Evolutionary conservation across 768 basidiomycete species (phyloP).

Genomic region (Boletus eberwhitei): DNA sequence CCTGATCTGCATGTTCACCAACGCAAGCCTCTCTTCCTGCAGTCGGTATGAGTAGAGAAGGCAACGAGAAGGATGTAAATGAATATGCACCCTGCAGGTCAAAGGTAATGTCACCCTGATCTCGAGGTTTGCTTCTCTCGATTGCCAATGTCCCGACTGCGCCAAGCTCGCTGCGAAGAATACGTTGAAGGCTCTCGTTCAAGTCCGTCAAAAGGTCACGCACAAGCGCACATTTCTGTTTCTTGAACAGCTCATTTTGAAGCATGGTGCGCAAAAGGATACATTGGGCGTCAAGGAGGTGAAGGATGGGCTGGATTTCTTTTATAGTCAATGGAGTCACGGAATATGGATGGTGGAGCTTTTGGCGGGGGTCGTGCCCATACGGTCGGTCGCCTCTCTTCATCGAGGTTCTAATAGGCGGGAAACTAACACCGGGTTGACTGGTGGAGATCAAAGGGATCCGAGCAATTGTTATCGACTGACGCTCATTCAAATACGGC

Average conservation of each 20-base stretch:
- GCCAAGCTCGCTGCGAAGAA: conserved; percentile 95
- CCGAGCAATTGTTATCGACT: conserved; percentile 89
- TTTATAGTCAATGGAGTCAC: conserved; percentile 86
- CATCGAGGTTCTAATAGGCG: background rate
- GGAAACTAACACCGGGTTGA: background rate
- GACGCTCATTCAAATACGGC: conserved; percentile 92
- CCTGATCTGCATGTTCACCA: no score
- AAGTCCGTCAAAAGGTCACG: conserved; percentile 96
- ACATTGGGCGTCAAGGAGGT: conserved; percentile 92
- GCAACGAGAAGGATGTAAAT: no score
- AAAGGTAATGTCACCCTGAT: no score
- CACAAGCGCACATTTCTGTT: conserved; percentile 98
- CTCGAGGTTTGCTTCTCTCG: no score
- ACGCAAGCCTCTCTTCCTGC: no score
- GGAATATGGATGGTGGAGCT: conserved; percentile 98
- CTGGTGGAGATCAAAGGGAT: conserved; percentile 71
- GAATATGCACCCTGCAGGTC: no score
- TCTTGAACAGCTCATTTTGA: conserved; percentile 95
- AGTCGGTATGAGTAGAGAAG: no score
- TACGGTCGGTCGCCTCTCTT: conserved; percentile 53
- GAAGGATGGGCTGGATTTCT: conserved; percentile 94
- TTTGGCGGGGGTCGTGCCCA: conserved; percentile 79
- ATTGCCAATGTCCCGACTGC: conserved; percentile 95
- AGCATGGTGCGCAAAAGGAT: conserved; percentile 95
- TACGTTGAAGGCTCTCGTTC: conserved; percentile 96